Conservation (phyloP, 805 yeast genomes). For the Ogataea paradorogensis region DNA sequence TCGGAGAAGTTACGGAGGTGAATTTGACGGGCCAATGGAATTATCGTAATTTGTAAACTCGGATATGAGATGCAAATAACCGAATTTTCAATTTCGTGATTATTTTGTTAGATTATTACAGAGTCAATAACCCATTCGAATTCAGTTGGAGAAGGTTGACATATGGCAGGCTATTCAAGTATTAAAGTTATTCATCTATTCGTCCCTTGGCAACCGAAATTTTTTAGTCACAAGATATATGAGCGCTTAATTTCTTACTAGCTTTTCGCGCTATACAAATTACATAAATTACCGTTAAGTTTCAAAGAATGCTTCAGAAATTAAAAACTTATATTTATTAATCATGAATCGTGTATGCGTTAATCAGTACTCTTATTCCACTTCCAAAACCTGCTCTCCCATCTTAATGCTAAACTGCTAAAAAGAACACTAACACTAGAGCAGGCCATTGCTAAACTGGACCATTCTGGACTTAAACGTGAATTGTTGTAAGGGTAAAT, state of each 20-base stretch:
- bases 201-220: background rate
- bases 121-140: background rate
- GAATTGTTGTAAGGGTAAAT: constrained; percentile 53
- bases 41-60: constrained; percentile 13
- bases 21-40: constrained; percentile 12
- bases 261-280: no score
- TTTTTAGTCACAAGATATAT: no score
- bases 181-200: no score
- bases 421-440: constrained; percentile 56
- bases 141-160: background rate
- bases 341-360: background rate
- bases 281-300: no score
- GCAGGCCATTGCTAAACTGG: constrained; percentile 64
- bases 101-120: background rate
- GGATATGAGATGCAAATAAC: constrained; percentile 6
- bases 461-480: constrained; percentile 62
- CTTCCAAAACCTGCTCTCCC: constrained; percentile 9
- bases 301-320: no score
- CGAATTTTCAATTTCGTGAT: background rate
- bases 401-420: constrained; percentile 46
- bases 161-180: background rate
- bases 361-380: background rate
- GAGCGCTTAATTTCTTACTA: no score
- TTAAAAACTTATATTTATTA: no score
- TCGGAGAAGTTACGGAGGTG: constrained; percentile 18